These are phyloP conservation scores for Pyrus betulifolia DNA, from an alignment of 306 rosid genomes.

Conservation along the genomic window DNA sequence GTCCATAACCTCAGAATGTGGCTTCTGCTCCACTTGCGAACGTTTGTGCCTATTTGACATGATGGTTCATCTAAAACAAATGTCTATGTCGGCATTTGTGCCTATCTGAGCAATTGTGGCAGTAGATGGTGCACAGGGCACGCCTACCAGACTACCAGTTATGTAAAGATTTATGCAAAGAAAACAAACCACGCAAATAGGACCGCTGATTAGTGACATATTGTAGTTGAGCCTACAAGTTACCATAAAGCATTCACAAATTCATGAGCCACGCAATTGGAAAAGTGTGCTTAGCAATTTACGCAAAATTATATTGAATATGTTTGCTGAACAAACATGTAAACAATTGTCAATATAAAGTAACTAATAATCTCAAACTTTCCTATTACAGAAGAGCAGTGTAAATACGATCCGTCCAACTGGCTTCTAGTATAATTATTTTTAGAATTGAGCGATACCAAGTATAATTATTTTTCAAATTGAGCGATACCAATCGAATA, in stretches of 20 bases:
- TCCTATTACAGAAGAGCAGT: not conserved
- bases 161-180: too few species aligned
- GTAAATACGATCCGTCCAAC: not conserved
- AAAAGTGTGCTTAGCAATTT: not conserved
- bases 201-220: too few species aligned
- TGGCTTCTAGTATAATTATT: not conserved
- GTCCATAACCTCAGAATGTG: too few species aligned
- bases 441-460: not conserved
- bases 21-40: too few species aligned
- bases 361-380: not conserved
- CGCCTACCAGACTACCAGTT: too few species aligned
- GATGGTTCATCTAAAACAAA: too few species aligned
- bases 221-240: slow-evolving; percentile 26
- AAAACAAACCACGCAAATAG: too few species aligned
- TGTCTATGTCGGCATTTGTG: too few species aligned
- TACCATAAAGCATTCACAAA: not conserved
- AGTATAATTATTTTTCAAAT: not conserved
- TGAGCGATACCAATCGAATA: not conserved
- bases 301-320: not conserved
- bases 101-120: too few species aligned
- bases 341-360: not conserved
- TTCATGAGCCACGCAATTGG: not conserved
- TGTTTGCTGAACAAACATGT: not conserved
- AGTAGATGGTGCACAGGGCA: too few species aligned
- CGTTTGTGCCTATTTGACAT: too few species aligned